A percentile compares a stretch with the other conserved stretches of the same genome.
Evolutionary conservation across 164 flowering plant genomes (phyloP).

Genomic region (Liriodendron chinense): DNA sequence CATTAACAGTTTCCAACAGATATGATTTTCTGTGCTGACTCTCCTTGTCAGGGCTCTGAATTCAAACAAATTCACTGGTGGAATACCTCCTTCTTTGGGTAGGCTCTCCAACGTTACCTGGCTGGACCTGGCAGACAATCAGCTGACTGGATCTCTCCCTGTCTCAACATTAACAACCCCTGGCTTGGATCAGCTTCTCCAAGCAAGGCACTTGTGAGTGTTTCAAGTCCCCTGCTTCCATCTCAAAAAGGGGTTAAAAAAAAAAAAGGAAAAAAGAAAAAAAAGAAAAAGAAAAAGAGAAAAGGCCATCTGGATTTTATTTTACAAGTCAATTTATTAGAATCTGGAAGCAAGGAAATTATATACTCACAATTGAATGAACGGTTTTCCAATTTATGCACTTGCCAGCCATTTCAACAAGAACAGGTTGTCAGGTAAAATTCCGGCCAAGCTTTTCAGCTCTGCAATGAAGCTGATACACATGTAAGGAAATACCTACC

Average conservation of each 20-base stretch:
- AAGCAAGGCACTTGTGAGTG: constrained; percentile 80
- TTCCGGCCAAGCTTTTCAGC: constrained; percentile 70
- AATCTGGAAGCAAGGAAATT: not conserved
- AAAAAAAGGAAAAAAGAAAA: no score
- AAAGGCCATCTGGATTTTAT: not conserved
- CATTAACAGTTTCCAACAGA: not conserved
- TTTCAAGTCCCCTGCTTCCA: not conserved
- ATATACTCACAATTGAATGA: not conserved
- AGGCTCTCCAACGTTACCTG: constrained; percentile 74
- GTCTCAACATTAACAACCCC: constrained; percentile 54
- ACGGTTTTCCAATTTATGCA: not conserved
- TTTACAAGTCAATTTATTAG: not conserved
- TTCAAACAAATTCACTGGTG: constrained; percentile 73
- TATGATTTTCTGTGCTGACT: not conserved
- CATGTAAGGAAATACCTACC: constrained; percentile 50
- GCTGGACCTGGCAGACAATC: constrained; percentile 91
- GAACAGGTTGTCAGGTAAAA: constrained; percentile 73
- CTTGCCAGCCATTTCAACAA: constrained; percentile 87
- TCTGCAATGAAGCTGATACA: constrained; percentile 75
- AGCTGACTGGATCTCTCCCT: constrained; percentile 70
- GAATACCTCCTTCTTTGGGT: constrained; percentile 78
- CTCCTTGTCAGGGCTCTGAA: constrained; percentile 68
- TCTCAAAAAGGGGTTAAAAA: no score
- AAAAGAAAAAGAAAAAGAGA: no score
- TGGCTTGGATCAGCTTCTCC: constrained; percentile 72